phyloP scores from a whole-genome alignment of 352 stramenopile genomes.

The Phytophthora pistaciae region DNA sequence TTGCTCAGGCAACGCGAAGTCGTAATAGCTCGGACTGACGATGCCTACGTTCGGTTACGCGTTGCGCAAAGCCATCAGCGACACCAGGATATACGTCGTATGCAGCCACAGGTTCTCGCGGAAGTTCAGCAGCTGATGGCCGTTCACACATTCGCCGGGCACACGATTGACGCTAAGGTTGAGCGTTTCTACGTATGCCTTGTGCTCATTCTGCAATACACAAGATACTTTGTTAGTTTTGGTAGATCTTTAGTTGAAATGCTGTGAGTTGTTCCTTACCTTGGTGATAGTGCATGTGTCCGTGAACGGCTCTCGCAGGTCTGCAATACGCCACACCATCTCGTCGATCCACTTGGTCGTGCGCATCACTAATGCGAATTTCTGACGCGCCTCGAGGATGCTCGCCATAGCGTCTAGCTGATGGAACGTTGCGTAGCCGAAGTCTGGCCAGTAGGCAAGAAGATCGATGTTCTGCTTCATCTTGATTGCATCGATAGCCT shows the following conservation, averaged over 20 bases:
- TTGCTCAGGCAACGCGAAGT: too few relatives aligned
- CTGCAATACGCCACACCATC: neutral
- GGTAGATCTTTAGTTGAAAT: neutral
- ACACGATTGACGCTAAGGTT: neutral
- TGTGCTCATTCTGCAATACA: neutral
- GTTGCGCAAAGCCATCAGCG: neutral
- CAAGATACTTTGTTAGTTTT: neutral
- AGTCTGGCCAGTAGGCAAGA: neutral
- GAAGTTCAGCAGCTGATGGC: conserved; percentile 3
- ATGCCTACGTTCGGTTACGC: too few relatives aligned
- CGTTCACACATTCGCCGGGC: neutral
- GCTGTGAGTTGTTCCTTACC: neutral
- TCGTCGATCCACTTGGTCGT: neutral
- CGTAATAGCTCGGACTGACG: too few relatives aligned
- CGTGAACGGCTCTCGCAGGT: neutral
- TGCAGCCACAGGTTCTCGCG: conserved; percentile 8
- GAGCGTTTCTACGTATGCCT: neutral
- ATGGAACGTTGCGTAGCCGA: neutral
- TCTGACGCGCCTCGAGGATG: neutral
- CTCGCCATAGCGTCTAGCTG: neutral
- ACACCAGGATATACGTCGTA: neutral
- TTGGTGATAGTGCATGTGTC: neutral
- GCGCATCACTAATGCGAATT: neutral
- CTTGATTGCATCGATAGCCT: neutral
- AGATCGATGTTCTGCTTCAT: neutral